Evolutionary conservation across 805 yeast genomes (phyloP).

Genomic region (Ogataea corticis): DNA sequence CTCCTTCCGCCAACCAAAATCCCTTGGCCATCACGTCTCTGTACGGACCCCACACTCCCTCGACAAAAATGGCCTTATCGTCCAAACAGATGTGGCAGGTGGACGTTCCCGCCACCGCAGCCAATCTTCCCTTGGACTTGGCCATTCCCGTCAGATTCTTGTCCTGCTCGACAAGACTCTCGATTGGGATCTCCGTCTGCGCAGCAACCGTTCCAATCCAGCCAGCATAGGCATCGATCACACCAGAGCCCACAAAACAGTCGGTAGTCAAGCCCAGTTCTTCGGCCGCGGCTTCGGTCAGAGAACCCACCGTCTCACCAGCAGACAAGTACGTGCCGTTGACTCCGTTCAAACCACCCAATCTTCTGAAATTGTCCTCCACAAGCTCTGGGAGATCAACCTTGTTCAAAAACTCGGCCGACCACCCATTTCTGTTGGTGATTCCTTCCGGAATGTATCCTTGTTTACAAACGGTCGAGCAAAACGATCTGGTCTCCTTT

Average conservation of each 20-base stretch:
- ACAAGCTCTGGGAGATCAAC: slow-evolving; percentile 77
- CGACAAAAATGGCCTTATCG: slow-evolving; percentile 80
- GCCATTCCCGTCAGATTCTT: slow-evolving; percentile 47
- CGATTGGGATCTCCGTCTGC: slow-evolving; percentile 60
- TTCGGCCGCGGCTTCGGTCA: slow-evolving; percentile 65
- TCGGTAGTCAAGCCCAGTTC: slow-evolving; percentile 79
- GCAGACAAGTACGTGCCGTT: slow-evolving; percentile 80
- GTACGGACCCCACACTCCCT: slow-evolving; percentile 99
- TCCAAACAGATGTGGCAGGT: slow-evolving; percentile 94
- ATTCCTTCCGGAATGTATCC: slow-evolving; percentile 93
- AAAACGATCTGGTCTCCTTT: slow-evolving; percentile 80
- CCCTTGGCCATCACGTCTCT: slow-evolving; percentile 88
- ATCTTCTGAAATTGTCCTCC: slow-evolving; percentile 69
- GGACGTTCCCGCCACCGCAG: slow-evolving; percentile 98
- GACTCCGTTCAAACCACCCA: slow-evolving; percentile 81
- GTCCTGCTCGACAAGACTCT: slow-evolving; percentile 51
- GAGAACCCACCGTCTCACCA: slow-evolving; percentile 83
- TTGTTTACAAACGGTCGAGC: slow-evolving; percentile 93
- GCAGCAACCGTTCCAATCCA: slow-evolving; percentile 99
- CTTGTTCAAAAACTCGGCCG: slow-evolving; percentile 65
- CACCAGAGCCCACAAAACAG: slow-evolving; percentile 91
- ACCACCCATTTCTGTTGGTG: slow-evolving; percentile 93
- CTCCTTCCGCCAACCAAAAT: slow-evolving; percentile 97
- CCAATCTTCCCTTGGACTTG: slow-evolving; percentile 78
- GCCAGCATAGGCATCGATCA: slow-evolving; percentile 97